Evolutionary conservation across 106 monocot genomes (phyloP).

Genomic region (Posidonia australis): DNA sequence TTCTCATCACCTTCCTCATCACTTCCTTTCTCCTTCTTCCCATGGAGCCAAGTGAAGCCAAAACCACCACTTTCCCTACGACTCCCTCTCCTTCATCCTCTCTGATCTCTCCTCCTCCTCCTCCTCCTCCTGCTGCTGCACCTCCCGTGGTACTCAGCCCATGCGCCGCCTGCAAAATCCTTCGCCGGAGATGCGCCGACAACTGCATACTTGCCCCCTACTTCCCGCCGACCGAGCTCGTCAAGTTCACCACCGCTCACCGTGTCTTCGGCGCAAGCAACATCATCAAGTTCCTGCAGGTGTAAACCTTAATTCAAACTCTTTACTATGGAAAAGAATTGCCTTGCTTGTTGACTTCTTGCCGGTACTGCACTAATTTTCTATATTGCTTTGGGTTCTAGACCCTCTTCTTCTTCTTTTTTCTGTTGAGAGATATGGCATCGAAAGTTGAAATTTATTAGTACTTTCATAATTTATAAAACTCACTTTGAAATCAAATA

Average conservation of each 20-base stretch:
- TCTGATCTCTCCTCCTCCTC: background rate
- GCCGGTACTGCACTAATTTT: too few relatives aligned
- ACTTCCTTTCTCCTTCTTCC: background rate
- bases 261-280: slow-evolving; percentile 17
- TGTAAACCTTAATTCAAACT: background rate
- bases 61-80: too few relatives aligned
- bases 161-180: slow-evolving; percentile 28
- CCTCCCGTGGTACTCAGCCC: slow-evolving; percentile 10
- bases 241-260: slow-evolving; percentile 19
- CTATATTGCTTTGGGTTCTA: too few relatives aligned
- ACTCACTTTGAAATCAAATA: too few relatives aligned
- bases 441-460: too few relatives aligned
- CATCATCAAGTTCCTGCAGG: slow-evolving; percentile 24
- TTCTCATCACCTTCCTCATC: background rate
- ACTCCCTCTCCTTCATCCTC: too few relatives aligned
- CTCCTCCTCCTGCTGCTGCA: background rate
- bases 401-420: too few relatives aligned
- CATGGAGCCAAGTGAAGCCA: slow-evolving; percentile 8
- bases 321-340: background rate
- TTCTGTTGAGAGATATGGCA: too few relatives aligned
- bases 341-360: too few relatives aligned
- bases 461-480: too few relatives aligned
- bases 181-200: slow-evolving; percentile 16
- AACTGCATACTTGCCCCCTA: slow-evolving; percentile 14
- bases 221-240: slow-evolving; percentile 17